Base-by-base conservation (phyloP, 2,329 filamentous ascomycete genomes). In the Dactylellina haptotyla region DNA sequence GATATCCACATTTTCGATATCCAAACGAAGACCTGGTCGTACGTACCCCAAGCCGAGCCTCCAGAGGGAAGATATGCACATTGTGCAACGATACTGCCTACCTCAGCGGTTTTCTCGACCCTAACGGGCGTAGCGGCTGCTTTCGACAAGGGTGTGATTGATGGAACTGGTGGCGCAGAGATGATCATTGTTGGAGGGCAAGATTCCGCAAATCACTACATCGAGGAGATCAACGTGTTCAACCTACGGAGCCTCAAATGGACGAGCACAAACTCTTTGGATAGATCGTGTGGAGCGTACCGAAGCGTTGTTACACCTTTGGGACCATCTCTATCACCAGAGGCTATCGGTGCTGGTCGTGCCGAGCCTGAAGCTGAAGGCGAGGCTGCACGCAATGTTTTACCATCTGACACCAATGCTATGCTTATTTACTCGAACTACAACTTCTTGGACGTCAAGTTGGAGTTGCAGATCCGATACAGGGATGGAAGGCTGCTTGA, bases 351-450 rank as follows among this genome's bases (percentile, higher is more conserved):
- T 18, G 80, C 79, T 6, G 80, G 79, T 12, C 79, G 82, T 28
- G 50, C 45, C 3, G 77, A 81, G 16, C 81, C 83, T 23, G 79
- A 82, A 69, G 80, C 80, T 62, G 76, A 78, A 6, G 75, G 79
- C 56, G 76, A 82, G 75, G 66, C 56, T 50, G 28, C 39, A 9
- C 51, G 41, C 48, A 32, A 62, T 46, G 57, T 59, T 34, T 43
- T 58, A 32, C 57, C 58, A 4, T 67, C 59, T 3, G 76, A 78
- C 45, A 72, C 76, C 4, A 75, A 77, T 48, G 77, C 88, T 1
- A 97, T 98, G 93, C 85, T 99, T 75, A 96, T 99, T 48, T 99
- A 99, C 81, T 98, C 94, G 23, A 99, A 99, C 80, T 99, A 99
- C 82, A 98, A 99, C 81, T 99, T 99, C 79, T 81, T 99, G 63